Base-by-base conservation (phyloP, 805 yeast genomes). In the Kuraishia borneana region DNA sequence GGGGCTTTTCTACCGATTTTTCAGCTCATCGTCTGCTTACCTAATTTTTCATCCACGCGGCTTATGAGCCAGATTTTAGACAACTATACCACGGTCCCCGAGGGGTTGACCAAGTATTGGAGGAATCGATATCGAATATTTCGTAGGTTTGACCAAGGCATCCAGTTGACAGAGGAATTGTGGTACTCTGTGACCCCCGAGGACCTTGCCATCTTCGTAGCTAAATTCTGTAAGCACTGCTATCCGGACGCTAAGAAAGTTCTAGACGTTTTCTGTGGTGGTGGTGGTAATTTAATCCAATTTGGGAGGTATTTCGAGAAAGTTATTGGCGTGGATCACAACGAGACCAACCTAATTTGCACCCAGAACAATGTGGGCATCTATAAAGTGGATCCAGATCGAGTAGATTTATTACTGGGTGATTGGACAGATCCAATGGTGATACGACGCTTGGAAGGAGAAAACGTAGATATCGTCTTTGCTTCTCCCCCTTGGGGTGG, bases 401-500 rank as follows among this genome's bases (percentile, higher is more conserved):
- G 65, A n/a, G 56, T 81, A 35, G 68, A 70, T 44, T 61, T 60
- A 36, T 47, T 49, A 28, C 53, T 43, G 21, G 74, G 73, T 2
- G 77, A 75, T 39, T 78, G 76, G 67, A 29, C 37, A 25, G 20
- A 26, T 3, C 13, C 31, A 3, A 26, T 25, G 6, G 37, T 42
- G 23, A 16, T 40, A 6, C 25, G 39, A 13, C 14, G 32, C 6
- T 36, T 44, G 12, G 13, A 23, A 18, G 17, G 32, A 3, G 26
- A 19, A 18, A 50, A 53, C 9, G 64, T 70, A 26, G 81, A 73
- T 42, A 60, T 76, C 33, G 63, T 73, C 7, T 83, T 80, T 55
- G 67, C 74, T n/a, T 79, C 89, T 2, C 94, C 94, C 1, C 94
- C 94, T 1, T 83, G 94, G 94, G 94, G 92, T 22, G 94, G 95